Evolutionary conservation across 352 stramenopile genomes (phyloP).

Genomic region (Peronospora destructor): DNA sequence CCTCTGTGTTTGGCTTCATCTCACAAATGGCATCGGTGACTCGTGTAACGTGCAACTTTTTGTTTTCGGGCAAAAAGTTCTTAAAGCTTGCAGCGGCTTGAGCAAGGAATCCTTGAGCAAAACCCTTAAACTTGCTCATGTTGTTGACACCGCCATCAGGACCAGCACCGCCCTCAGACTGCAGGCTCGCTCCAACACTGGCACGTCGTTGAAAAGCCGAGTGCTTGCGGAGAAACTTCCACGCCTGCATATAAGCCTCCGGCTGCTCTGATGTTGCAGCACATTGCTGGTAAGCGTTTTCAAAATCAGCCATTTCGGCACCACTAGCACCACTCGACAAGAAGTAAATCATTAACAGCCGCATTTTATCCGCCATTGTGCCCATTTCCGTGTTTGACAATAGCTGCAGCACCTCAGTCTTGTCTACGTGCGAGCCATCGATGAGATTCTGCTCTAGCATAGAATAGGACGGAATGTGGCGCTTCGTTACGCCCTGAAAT

Average conservation of each 20-base stretch:
- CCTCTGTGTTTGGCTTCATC: constrained; percentile 70
- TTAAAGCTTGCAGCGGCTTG: constrained; percentile 80
- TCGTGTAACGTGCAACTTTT: constrained; percentile 81
- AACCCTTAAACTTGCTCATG: constrained; percentile 80
- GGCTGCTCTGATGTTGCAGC: constrained; percentile 26
- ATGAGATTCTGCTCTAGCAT: constrained; percentile 86
- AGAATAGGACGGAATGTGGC: constrained; percentile 77
- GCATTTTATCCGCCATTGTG: constrained; percentile 72
- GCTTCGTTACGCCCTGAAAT: constrained; percentile 69
- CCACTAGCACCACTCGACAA: constrained; percentile 61
- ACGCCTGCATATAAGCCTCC: constrained; percentile 48
- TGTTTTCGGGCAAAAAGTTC: constrained; percentile 85
- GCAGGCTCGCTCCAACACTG: constrained; percentile 49
- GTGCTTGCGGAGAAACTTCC: constrained; percentile 79
- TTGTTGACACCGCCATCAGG: constrained; percentile 47
- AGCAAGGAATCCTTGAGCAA: constrained; percentile 72
- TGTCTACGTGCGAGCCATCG: constrained; percentile 64
- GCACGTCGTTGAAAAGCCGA: constrained; percentile 76
- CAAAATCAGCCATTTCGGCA: constrained; percentile 69
- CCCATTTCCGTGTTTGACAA: constrained; percentile 56
- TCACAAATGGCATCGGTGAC: constrained; percentile 79
- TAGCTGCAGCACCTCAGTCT: constrained; percentile 63
- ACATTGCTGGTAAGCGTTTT: constrained; percentile 62
- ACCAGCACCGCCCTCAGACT: constrained; percentile 23
- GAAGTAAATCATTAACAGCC: constrained; percentile 86